Evolutionary conservation across 441 rosid species (phyloP), one percentile per base, ranked within the genome.

Genomic region (Mallotus repandus): DNA sequence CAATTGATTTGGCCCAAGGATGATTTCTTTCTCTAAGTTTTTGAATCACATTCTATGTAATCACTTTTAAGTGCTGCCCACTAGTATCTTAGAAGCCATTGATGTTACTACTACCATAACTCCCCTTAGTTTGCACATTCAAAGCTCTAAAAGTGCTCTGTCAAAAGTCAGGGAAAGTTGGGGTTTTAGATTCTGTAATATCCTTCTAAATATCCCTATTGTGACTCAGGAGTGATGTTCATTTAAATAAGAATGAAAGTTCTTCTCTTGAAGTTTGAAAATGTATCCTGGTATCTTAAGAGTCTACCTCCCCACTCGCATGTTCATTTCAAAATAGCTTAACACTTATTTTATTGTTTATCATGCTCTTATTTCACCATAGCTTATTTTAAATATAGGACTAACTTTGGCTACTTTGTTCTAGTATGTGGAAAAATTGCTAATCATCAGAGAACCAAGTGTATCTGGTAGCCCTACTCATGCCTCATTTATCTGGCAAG

Each of bases 391-490:
- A 76, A 60, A 57, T 45, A 43, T 43, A 61, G 63, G 64, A 25
- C 74, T 75, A 59, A 79, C 54, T 63, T 75, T 29, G n/a, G 62
- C 76, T 73, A 9, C 72, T 69, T 50, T 49, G 9, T 52, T 67
- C 53, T 76, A 94, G 98, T 94, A 94, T 84, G 86, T 86, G 76
- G 94, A 88, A 73, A 94, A 92, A 87, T 72, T 72, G 63, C 81
- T 89, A 63, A 85, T 94, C 75, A 65, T 74, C 69, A 81, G 81
- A 81, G 89, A 84, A 69, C 70, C 79, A 54, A 72, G 65, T 62
- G 76, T 52, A 73, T 74, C 84, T 66, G 79, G 79, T 9, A 71
- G 43, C 49, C 69, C 68, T 55, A 76, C 84, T 46, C 66, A 80
- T 53, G 57, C 80, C 35, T 77, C 77, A 75, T 77, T 75, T 41